Percentiles rank a stretch among this genome's conserved stretches.
These are phyloP conservation scores for Lotmaria passim DNA, from an alignment of 208 protist species.

Conservation along the genomic window DNA sequence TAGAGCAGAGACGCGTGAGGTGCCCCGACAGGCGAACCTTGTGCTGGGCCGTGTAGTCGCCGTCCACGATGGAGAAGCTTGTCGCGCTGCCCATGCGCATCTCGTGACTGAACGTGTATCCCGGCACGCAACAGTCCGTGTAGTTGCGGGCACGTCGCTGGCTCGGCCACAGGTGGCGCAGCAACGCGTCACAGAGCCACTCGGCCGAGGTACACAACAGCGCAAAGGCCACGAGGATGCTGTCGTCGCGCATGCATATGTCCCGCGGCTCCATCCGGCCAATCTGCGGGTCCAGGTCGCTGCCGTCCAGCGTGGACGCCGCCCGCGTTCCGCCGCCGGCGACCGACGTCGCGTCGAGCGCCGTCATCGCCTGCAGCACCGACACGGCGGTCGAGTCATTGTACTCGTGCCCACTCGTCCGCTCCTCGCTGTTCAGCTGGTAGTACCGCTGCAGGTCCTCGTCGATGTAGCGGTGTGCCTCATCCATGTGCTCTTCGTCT, in stretches of 20 bases:
- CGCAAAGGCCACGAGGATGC: slow-evolving; percentile 70
- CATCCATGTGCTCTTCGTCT: slow-evolving; percentile 47
- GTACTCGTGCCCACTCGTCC: slow-evolving; percentile 83
- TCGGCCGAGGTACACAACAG: slow-evolving; percentile 78
- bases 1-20: slow-evolving; percentile 62
- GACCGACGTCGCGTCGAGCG: slow-evolving; percentile 23
- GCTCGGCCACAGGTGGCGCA: slow-evolving; percentile 47
- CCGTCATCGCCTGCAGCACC: slow-evolving; percentile 38
- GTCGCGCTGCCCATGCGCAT: slow-evolving; percentile 34
- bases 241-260: slow-evolving; percentile 66
- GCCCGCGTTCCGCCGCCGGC: background rate
- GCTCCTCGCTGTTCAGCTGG: slow-evolving; percentile 64
- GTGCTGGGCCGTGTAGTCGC: slow-evolving; percentile 29
- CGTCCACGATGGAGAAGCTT: slow-evolving; percentile 8
- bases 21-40: slow-evolving; percentile 55
- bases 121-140: slow-evolving; percentile 63
- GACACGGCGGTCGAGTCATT: slow-evolving; percentile 26
- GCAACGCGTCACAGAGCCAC: slow-evolving; percentile 72
- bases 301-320: background rate
- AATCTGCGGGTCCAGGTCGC: slow-evolving; percentile 46
- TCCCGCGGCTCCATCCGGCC: slow-evolving; percentile 53
- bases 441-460: slow-evolving; percentile 79
- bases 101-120: slow-evolving; percentile 47
- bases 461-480: slow-evolving; percentile 65
- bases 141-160: slow-evolving; percentile 28